phyloP scores from a whole-genome alignment of 148 eudicot species.

The Pharnaceum exiguum region DNA sequence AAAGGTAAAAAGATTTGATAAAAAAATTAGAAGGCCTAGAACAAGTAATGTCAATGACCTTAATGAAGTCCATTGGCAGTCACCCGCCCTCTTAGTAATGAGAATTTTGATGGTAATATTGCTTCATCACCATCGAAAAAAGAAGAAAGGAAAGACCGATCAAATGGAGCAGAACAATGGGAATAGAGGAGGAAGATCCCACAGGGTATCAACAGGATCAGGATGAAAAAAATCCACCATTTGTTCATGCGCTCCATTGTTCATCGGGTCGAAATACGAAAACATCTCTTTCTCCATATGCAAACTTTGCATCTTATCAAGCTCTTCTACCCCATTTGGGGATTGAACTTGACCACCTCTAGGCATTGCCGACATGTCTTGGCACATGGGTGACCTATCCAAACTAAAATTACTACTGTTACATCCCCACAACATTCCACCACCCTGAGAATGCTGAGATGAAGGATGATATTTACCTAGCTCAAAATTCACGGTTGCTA shows the following conservation, averaged over 20 bases:
- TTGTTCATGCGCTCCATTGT: slow-evolving; percentile 29
- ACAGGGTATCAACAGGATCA: slow-evolving; percentile 54
- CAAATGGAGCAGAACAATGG: slow-evolving; percentile 33
- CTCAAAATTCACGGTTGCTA: slow-evolving; percentile 28
- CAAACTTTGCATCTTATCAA: slow-evolving; percentile 55
- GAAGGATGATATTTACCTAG: slow-evolving; percentile 12
- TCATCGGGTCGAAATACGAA: slow-evolving; percentile 35
- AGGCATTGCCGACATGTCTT: slow-evolving; percentile 29
- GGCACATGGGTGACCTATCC: slow-evolving; percentile 16
- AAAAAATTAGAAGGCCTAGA: neutral
- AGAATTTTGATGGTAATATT: slow-evolving; percentile 8
- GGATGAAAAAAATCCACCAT: slow-evolving; percentile 50
- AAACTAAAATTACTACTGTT: slow-evolving; percentile 13
- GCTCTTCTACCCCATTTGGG: slow-evolving; percentile 30
- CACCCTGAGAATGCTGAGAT: slow-evolving; percentile 18
- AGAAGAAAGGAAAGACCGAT: neutral
- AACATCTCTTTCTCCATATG: slow-evolving; percentile 64
- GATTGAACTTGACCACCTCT: slow-evolving; percentile 20
- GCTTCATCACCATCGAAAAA: neutral
- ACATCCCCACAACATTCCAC: slow-evolving; percentile 28
- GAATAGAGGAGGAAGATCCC: slow-evolving; percentile 74
- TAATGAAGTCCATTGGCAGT: neutral
- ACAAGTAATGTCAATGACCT: slow-evolving; percentile 1
- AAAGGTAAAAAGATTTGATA: neutral
- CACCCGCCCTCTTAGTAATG: slow-evolving; percentile 27